Percentiles rank a stretch among this genome's conserved stretches.
phyloP scores from a whole-genome alignment of 2,329 filamentous ascomycete genomes.

The Aureobasidium zeae region DNA sequence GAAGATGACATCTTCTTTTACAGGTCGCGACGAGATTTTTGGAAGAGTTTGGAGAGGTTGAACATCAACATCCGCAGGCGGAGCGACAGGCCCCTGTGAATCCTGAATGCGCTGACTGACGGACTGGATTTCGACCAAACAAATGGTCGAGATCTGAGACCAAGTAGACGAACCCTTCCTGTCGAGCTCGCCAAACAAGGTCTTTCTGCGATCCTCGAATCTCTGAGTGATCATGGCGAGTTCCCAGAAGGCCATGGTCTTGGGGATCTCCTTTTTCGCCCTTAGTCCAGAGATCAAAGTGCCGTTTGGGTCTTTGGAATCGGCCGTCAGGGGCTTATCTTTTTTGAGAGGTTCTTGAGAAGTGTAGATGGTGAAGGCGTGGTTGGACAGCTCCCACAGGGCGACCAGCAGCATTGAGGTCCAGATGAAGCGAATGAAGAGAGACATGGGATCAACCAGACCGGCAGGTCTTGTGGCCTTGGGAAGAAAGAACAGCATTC shows the following conservation, averaged over 20 bases:
- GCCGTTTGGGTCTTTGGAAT: conserved; percentile 74
- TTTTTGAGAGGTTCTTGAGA: conserved; percentile 75
- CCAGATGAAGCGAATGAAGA: conserved; percentile 42
- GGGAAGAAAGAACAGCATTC: conserved; percentile 66
- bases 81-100: conserved; percentile 21
- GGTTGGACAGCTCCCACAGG: conserved; percentile 69
- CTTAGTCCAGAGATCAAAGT: conserved; percentile 77
- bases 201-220: conserved; percentile 65
- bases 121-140: conserved; percentile 58
- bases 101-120: conserved; percentile 59
- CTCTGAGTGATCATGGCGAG: conserved; percentile 67
- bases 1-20: conserved; percentile 41
- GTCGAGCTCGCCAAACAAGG: conserved; percentile 81
- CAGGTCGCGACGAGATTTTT: conserved; percentile 27
- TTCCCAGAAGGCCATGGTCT: conserved; percentile 88
- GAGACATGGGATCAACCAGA: conserved; percentile 45
- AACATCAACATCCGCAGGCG: conserved; percentile 18
- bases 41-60: conserved; percentile 7
- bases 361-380: conserved; percentile 71
- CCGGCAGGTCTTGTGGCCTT: conserved; percentile 53
- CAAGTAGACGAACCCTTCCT: conserved; percentile 68
- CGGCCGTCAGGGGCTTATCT: conserved; percentile 69
- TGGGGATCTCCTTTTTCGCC: conserved; percentile 69
- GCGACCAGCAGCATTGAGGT: conserved; percentile 59
- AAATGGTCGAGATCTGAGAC: conserved; percentile 65